Conservation (phyloP, 495 filamentous ascomycete species). For the Podospora didyma region DNA sequence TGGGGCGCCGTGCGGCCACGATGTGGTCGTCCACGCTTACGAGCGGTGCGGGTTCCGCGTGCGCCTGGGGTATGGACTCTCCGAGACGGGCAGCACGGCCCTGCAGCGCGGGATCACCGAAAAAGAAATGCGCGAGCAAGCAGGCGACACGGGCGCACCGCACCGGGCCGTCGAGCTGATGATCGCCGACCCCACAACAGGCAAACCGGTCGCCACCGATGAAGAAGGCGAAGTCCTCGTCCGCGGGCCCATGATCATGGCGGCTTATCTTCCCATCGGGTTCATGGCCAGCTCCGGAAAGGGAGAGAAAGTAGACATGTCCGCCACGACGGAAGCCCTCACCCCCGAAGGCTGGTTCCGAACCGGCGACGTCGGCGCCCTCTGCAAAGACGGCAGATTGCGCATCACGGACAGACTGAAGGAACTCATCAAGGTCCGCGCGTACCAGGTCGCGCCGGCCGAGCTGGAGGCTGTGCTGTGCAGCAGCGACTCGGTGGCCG, state of each 20-base stretch:
- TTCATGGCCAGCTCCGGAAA: constrained; percentile 1
- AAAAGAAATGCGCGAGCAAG: constrained; percentile 53
- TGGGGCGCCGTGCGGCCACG: constrained; percentile 61
- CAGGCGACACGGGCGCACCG: constrained; percentile 56
- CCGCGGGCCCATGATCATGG: constrained; percentile 52
- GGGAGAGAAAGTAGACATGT: constrained; percentile 16
- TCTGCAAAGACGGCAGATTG: constrained; percentile 57
- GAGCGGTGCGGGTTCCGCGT: constrained; percentile 63
- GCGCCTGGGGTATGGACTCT: constrained; percentile 68
- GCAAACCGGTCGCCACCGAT: constrained; percentile 35
- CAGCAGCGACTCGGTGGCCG: constrained; percentile 51
- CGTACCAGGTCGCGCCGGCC: constrained; percentile 65
- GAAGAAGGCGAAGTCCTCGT: constrained; percentile 60
- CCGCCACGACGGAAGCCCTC: constrained; percentile 57
- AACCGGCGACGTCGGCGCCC: constrained; percentile 63
- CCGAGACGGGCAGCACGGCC: constrained; percentile 61
- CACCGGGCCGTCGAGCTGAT: constrained; percentile 53
- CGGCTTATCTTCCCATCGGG: constrained; percentile 46
- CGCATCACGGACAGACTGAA: constrained; percentile 74
- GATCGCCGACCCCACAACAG: constrained; percentile 36
- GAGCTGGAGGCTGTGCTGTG: constrained; percentile 65
- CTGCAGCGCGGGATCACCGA: constrained; percentile 51
- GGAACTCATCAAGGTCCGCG: constrained; percentile 75
- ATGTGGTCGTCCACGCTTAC: constrained; percentile 59
- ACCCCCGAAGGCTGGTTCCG: constrained; percentile 58